These are phyloP conservation scores for Sugiyamaella americana DNA, from an alignment of 805 yeast genomes.

Conservation along the genomic window DNA sequence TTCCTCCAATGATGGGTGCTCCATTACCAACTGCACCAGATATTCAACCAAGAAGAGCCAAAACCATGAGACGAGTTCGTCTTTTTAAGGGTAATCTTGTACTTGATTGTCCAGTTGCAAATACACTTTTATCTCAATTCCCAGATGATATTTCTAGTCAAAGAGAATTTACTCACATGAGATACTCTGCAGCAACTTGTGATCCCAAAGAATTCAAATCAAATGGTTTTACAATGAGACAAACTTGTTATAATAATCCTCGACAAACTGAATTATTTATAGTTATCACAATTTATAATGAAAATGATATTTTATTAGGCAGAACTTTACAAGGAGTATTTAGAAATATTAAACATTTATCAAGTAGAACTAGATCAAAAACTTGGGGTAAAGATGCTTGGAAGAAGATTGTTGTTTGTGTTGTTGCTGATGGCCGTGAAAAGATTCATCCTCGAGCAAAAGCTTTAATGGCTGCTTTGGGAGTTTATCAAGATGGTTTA, in stretches of 20 bases:
- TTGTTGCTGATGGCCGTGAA: constrained; percentile 87
- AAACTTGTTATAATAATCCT: constrained; percentile 67
- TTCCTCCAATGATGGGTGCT: constrained; percentile 2
- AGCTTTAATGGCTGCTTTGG: constrained; percentile 77
- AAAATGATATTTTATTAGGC: constrained; percentile 74
- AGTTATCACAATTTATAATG: constrained; percentile 86
- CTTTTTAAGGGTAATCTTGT: constrained; percentile 74
- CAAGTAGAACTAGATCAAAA: constrained; percentile 53
- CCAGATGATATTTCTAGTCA: constrained; percentile 39
- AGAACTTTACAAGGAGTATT: constrained; percentile 86
- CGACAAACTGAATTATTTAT: constrained; percentile 81
- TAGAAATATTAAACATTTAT: constrained; percentile 73
- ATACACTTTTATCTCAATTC: constrained; percentile 51
- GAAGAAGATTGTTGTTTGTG: constrained; percentile 86
- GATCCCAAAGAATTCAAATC: constrained; percentile 67
- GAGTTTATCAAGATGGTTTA: constrained; percentile 91
- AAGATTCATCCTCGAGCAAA: constrained; percentile 74
- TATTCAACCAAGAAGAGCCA: constrained; percentile 29
- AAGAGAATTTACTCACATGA: constrained; percentile 76
- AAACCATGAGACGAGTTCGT: constrained; percentile 41
- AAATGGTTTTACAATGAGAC: constrained; percentile 74
- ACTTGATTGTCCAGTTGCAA: constrained; percentile 84
- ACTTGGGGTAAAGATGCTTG: constrained; percentile 95
- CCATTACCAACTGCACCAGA: constrained; percentile 19
- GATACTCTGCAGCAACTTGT: constrained; percentile 92